These are phyloP conservation scores for Naganishia sp. DNA, from an alignment of 1,284 basidiomycete species.

Conservation along the genomic window DNA sequence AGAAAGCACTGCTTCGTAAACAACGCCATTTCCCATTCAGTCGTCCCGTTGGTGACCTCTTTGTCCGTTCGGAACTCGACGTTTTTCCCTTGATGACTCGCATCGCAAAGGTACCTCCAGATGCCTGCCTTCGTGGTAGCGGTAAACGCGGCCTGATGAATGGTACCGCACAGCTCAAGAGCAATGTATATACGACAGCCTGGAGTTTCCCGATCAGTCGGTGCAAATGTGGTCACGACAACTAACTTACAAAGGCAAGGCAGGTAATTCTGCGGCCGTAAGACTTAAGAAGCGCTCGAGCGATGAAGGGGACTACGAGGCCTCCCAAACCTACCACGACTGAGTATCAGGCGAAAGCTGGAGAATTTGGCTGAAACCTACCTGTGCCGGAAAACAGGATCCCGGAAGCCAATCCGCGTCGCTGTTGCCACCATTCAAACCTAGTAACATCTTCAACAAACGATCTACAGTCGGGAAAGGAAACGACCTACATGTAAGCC, in stretches of 20 bases:
- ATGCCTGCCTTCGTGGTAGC: constrained; percentile 19
- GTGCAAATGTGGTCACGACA: not conserved
- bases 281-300: constrained; percentile 34
- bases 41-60: not conserved
- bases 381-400: constrained; percentile 44
- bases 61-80: not conserved
- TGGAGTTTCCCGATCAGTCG: not conserved
- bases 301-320: constrained; percentile 40
- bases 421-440: constrained; percentile 40
- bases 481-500: constrained; percentile 36
- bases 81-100: constrained; percentile 3
- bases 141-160: constrained; percentile 39
- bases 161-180: constrained; percentile 36
- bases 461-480: not conserved
- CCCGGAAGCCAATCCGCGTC: constrained; percentile 41
- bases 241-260: constrained; percentile 35
- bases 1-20: constrained; percentile 35
- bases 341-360: not conserved
- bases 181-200: constrained; percentile 35
- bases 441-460: constrained; percentile 16
- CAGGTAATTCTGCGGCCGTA: constrained; percentile 38
- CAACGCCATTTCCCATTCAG: constrained; percentile 36
- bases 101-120: not conserved
- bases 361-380: not conserved
- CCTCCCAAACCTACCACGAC: constrained; percentile 33